Evolutionary conservation across 345 rosid genomes (phyloP), one percentile per base, ranked within the genome.

Genomic region (Populus ilicifolia): DNA sequence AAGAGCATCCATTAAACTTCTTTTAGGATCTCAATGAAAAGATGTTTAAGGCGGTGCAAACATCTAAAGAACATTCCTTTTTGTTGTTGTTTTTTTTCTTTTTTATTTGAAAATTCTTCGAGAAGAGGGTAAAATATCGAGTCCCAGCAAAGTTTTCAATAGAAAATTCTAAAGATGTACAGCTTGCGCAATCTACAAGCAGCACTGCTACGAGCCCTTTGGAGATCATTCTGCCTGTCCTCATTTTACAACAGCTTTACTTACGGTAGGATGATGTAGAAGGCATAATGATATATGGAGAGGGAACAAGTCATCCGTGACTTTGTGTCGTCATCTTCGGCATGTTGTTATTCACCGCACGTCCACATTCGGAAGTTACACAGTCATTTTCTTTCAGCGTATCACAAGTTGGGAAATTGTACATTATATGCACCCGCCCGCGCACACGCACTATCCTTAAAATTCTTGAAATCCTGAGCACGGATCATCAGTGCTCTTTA

Each of bases 131-230:
- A 33, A 4, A 33, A 33, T 12, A 29, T n/a, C 44, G 50, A 29
- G 21, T 38, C 77, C 33, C 38, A 63, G 44, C 23, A 62, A 72
- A 54, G 69, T 62, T 41, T 20, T 29, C 39, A 20, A 69, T 64
- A 6, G 56, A 43, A 46, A 36, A 64, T 25, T 66, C 56, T 36
- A 2, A 11, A 25, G 48, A 54, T 68, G 29, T 70, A 80, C 80
- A 78, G 71, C 69, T 61, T 77, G 50, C 84, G 78, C 65, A 70
- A 80, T 50, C 65, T 71, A 72, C 71, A 20, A 67, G 27, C 70
- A 67, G 63, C 35, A 33, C 35, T 74, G 66, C 83, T 67, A 71
- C 79, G 44, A 74, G 56, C 70, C 33, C 69, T 71, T 76, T 54
- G 13, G 18, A 30, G 74, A 80, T 74, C 73, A 67, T 11, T 50